phyloP scores from a whole-genome alignment of 495 filamentous ascomycete genomes.

The Neurospora discreta region DNA sequence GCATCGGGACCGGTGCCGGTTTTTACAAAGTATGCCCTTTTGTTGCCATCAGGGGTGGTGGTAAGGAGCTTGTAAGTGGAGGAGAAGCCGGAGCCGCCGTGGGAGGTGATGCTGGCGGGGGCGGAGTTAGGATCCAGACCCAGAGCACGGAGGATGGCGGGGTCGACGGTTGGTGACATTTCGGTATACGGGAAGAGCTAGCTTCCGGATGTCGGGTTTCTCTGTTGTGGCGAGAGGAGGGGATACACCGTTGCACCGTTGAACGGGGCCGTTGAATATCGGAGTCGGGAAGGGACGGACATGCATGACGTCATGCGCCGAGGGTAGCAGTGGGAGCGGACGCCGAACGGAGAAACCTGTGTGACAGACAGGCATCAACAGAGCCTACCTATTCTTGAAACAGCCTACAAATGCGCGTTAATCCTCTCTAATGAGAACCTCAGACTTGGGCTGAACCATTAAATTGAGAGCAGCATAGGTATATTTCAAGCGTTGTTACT shows the following conservation, averaged over 20 bases:
- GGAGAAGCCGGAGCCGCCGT: conserved; percentile 65
- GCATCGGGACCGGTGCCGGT: conserved; percentile 53
- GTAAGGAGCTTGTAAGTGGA: conserved; percentile 56
- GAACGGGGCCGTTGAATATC: background rate
- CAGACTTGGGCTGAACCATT: too few relatives aligned
- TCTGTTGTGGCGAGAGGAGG: background rate
- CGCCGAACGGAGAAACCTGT: background rate
- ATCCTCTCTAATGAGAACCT: too few relatives aligned
- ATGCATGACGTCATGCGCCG: background rate
- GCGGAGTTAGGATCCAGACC: conserved; percentile 30
- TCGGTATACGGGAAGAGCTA: background rate
- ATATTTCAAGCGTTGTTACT: too few relatives aligned
- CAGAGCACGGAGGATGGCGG: conserved; percentile 53
- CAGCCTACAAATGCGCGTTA: too few relatives aligned
- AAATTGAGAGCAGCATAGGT: too few relatives aligned
- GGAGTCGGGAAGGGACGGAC: background rate
- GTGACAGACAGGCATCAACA: too few relatives aligned
- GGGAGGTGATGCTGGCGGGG: conserved; percentile 44
- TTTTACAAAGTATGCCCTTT: conserved; percentile 70
- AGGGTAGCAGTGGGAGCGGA: background rate
- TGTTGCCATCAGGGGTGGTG: conserved; percentile 38
- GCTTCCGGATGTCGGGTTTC: background rate
- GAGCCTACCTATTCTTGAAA: too few relatives aligned
- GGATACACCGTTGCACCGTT: background rate
- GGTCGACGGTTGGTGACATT: conserved; percentile 38